These are phyloP conservation scores for Neofusicoccum parvum DNA, from an alignment of 2,329 filamentous ascomycete species.

Conservation along the genomic window DNA sequence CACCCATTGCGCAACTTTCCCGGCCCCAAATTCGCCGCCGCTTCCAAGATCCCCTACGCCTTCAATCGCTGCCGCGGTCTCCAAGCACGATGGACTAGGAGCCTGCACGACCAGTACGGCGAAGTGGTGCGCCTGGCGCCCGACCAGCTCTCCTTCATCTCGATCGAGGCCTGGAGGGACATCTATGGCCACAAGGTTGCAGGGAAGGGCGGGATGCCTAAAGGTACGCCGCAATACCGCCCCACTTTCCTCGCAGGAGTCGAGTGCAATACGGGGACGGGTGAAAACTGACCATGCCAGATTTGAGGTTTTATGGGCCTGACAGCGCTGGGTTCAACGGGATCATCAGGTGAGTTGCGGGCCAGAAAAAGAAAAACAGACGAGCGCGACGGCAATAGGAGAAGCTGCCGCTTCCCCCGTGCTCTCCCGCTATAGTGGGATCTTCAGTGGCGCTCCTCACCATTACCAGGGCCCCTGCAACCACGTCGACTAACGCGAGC, in stretches of 20 bases:
- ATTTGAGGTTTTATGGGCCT: constrained; percentile 16
- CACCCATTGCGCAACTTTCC: constrained; percentile 21
- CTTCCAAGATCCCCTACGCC: constrained; percentile 7
- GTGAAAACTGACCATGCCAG: not conserved
- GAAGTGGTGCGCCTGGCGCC: constrained; percentile 21
- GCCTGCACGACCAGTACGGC: constrained; percentile 20
- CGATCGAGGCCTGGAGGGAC: constrained; percentile 22
- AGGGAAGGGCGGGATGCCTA: constrained; percentile 6
- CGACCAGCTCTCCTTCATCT: constrained; percentile 19
- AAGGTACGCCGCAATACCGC: not conserved
- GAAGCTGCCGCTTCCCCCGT: too few relatives aligned
- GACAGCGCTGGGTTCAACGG: not conserved
- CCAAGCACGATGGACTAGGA: not conserved
- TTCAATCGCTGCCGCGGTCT: not conserved
- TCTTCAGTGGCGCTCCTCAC: too few relatives aligned
- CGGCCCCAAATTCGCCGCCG: constrained; percentile 19
- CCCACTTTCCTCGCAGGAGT: not conserved
- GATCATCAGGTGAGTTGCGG: constrained; percentile 16
- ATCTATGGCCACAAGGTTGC: constrained; percentile 24
- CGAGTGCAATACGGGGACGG: not conserved
- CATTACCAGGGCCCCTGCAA: too few relatives aligned
- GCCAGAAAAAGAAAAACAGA: not conserved
- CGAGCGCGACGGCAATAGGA: not conserved
- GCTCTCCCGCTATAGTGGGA: too few relatives aligned
- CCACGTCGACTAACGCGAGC: not conserved